Evolutionary conservation across 805 yeast genomes (phyloP), one percentile per base, ranked within the genome.

Genomic region (Saturnispora saitoi): DNA sequence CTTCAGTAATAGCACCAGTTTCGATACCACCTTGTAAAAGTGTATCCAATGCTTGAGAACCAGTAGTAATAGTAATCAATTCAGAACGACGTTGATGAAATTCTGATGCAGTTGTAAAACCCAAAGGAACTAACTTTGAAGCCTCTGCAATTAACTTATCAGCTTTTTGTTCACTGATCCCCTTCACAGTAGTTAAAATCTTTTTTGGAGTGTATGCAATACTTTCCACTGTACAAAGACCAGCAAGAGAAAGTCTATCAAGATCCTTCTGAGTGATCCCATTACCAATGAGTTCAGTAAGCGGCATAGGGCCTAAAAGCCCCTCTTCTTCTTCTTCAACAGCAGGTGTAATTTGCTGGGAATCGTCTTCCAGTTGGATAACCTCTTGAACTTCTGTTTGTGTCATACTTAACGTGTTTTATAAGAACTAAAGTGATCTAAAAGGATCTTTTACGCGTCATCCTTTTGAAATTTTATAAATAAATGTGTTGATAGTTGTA

Each of bases 41-140:
- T 1, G 96, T 88, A 64, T 93, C 99, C 40, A 93, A 72, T 59
- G 88, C 91, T 61, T 89, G 88, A 2, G 98, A 89, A 1, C 99
- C 99, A 0, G 99, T 91, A 1, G 98, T 90, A 48, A 93, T 71
- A 60, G 96, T 86, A 49, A 93, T 89, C 67, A 93, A 76, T 62
- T 89, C 96, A 4, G 91, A 80, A 58, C 98, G 75, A 58, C 96
- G 77, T 58, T 82, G 79, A 64, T 89, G 96, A 63, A 87, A 88
- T 63, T 89, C 97, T 1, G 95, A 83, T 2, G 98, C 99, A 0
- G 98, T 91, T 20, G 96, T 91, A 70, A 93, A 93, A 0, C 99
- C 99, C 82, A 93, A 78, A 7, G 96, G 96, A 3, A 91, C 97
- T 43, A 81, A 69, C 58, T 85, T 81, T 36, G 91, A 76, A 0